Percentiles rank a stretch among this genome's conserved stretches.
Evolutionary conservation across 352 stramenopile genomes (phyloP).

Genomic region (Phytophthora pini): DNA sequence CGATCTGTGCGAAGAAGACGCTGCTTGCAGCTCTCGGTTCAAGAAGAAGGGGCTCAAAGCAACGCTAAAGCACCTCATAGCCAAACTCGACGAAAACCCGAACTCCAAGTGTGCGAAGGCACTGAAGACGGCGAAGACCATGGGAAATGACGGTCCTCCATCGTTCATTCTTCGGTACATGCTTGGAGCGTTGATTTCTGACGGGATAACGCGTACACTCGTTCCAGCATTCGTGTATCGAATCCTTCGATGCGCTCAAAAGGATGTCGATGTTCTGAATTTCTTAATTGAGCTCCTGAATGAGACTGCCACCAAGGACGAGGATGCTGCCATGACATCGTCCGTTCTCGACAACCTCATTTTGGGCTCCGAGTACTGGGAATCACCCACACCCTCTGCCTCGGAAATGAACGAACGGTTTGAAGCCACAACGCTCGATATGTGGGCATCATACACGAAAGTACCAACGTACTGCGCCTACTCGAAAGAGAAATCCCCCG

Average conservation of each 20-base stretch:
- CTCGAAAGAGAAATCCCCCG: background rate
- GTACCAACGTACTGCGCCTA: background rate
- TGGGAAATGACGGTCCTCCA: slow-evolving; percentile 1
- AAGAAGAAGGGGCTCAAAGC: slow-evolving; percentile 7
- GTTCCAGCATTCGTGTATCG: slow-evolving; percentile 42
- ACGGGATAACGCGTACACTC: slow-evolving; percentile 14
- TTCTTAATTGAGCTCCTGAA: slow-evolving; percentile 14
- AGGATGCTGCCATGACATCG: background rate
- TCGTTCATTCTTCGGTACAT: slow-evolving; percentile 26
- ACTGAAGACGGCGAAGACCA: background rate
- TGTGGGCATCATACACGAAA: too few relatives aligned
- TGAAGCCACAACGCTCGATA: background rate
- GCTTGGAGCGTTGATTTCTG: slow-evolving; percentile 29
- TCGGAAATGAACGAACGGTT: background rate
- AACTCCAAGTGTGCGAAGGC: slow-evolving; percentile 20
- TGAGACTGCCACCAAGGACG: background rate
- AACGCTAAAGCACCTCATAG: background rate
- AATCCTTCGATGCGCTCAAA: slow-evolving; percentile 31
- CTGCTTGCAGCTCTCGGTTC: slow-evolving; percentile 26
- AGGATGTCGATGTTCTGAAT: slow-evolving; percentile 26
- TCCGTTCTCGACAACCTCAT: slow-evolving; percentile 46
- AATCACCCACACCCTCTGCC: slow-evolving; percentile 23
- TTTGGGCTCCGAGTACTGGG: slow-evolving; percentile 46
- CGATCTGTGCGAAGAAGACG: slow-evolving; percentile 17
- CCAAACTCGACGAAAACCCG: slow-evolving; percentile 23